These are phyloP conservation scores for Anethum foeniculum DNA, from an alignment of 140 eudicot genomes.

Conservation along the genomic window DNA sequence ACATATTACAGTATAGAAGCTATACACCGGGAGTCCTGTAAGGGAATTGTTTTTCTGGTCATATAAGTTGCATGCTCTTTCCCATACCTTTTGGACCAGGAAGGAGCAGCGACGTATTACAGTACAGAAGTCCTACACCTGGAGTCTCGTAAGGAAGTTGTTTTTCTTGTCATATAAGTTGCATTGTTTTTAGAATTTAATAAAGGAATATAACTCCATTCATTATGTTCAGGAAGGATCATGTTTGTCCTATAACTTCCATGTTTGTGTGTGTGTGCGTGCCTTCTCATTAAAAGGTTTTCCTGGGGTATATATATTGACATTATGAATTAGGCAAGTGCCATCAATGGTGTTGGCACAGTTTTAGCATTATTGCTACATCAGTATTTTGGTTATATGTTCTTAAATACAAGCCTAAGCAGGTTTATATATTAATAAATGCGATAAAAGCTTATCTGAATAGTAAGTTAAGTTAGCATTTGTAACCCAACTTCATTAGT, in stretches of 20 bases:
- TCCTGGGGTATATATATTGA: background rate
- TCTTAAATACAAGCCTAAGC: background rate
- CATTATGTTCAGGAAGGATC: background rate
- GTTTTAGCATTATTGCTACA: background rate
- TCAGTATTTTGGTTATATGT: background rate
- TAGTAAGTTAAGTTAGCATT: background rate
- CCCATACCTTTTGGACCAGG: background rate
- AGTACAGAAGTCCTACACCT: background rate
- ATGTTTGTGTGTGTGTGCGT: background rate
- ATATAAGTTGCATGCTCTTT: background rate
- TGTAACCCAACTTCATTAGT: constrained; percentile 18
- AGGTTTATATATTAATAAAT: background rate
- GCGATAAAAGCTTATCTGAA: background rate
- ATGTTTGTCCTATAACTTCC: background rate
- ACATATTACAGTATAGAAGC: background rate
- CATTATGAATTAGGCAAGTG: background rate
- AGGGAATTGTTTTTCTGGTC: background rate
- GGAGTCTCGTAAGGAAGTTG: background rate
- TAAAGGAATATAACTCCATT: background rate
- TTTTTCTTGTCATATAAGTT: background rate
- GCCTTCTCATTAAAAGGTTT: background rate
- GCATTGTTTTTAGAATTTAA: background rate
- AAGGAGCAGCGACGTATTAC: background rate
- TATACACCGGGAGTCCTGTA: too few species aligned
- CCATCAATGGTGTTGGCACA: background rate